Base-by-base conservation (phyloP, 2,329 filamentous ascomycete genomes). In the Arthroderma sp. region DNA sequence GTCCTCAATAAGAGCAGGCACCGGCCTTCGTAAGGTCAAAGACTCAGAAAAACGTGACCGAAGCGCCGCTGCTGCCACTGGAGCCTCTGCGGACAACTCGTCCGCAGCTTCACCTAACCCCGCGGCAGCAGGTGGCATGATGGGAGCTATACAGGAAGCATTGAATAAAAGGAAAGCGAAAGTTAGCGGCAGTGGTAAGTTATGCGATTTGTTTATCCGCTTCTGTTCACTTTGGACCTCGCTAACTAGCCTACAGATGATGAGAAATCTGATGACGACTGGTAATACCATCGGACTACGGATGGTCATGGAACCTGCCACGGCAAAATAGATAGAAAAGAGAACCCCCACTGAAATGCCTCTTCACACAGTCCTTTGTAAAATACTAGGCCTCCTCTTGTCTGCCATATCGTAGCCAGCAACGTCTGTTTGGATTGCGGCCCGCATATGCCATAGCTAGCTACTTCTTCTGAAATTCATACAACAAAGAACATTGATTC, bases 101-200 rank as follows among this genome's bases (percentile, higher is more conserved):
- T 52, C 76, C 6, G 66, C 74, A 38, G 73, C 73, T 27, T 61
- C 72, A 37, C 60, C 70, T 40, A 61, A 68, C 41, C 73, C 73
- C 37, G 73, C 70, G 11, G 74, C 76, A 7, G 77, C 65, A 31
- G 67, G 79, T 45, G 80, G 78, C 32, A 77, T 95, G 74, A 77
- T 95, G 74, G 85, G 83, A 67, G 88, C 86, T 40, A 67, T 94
- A 54, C 85, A 85, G 48, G 81, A 78, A 48, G 83, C 82, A 46
- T 65, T 88, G 55, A 78, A 81, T 58, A 83, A 85, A 67, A 75
- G 89, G 63, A 95, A 95, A 71, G 79, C 86, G 64, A 94, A 94
- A 72, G 89, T 95, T 61, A 85, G 85, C 67, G 82, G 85, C 62
- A 94, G 85, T 72, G 89, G 89, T 95, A 78, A 78, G 85, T 81